These are phyloP conservation scores for Cardamine chenopodiifolia DNA, from an alignment of 345 rosid species.

Conservation along the genomic window DNA sequence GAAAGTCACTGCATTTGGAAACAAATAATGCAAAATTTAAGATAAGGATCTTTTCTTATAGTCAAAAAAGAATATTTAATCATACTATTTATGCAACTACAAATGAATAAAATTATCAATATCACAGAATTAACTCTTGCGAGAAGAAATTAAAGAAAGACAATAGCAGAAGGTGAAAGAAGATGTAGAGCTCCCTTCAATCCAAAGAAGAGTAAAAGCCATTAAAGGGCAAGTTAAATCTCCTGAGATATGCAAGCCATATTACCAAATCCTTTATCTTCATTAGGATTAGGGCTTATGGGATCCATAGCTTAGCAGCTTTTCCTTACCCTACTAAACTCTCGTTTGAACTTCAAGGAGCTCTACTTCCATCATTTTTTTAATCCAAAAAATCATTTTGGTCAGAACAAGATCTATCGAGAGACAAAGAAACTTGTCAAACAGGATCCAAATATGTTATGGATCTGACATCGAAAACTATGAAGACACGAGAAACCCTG, in stretches of 20 bases:
- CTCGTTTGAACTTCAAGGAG: slow-evolving; percentile 93
- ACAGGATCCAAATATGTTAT: neutral
- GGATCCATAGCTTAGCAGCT: slow-evolving; percentile 96
- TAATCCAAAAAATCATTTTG: neutral
- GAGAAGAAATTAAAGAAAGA: neutral
- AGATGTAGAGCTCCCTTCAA: slow-evolving; percentile 95
- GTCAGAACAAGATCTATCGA: neutral
- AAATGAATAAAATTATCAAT: neutral
- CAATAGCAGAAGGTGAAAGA: neutral
- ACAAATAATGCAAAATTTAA: neutral
- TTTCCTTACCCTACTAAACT: slow-evolving; percentile 54
- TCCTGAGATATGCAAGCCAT: slow-evolving; percentile 94
- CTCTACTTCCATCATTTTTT: slow-evolving; percentile 52
- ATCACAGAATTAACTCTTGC: neutral
- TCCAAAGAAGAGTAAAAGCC: slow-evolving; percentile 71
- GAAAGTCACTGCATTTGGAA: neutral
- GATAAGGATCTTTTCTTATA: neutral
- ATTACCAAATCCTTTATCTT: slow-evolving; percentile 51
- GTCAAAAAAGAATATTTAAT: neutral
- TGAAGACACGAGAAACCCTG: neutral
- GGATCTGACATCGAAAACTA: slow-evolving; percentile 19
- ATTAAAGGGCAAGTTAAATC: slow-evolving; percentile 56
- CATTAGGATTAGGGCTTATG: slow-evolving; percentile 56
- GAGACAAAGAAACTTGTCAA: neutral
- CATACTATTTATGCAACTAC: neutral